A percentile compares a stretch with the other conserved stretches of the same genome.
phyloP scores from a whole-genome alignment of 176 grass and related monocot species.

The Poa pratensis region DNA sequence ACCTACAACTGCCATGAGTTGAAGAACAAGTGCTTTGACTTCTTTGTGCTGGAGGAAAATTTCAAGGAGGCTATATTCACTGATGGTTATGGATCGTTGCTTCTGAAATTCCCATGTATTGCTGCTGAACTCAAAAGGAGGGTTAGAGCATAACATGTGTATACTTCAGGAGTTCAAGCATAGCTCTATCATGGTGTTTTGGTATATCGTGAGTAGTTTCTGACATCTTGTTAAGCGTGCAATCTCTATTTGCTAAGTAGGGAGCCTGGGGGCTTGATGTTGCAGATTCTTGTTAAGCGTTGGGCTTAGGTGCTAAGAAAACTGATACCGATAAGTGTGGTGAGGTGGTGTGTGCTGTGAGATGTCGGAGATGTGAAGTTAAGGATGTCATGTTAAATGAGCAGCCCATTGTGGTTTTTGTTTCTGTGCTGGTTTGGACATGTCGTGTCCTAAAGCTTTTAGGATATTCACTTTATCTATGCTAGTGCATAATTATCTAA shows the following conservation, averaged over 20 bases:
- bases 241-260: not conserved
- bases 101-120: not conserved
- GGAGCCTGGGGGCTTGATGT: not conserved
- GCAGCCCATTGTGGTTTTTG: not conserved
- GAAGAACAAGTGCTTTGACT: constrained; percentile 55
- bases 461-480: too few species aligned
- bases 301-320: not conserved
- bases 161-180: not conserved
- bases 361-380: not conserved
- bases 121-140: not conserved
- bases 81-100: not conserved
- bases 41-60: constrained; percentile 42
- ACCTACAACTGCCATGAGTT: constrained; percentile 49
- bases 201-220: not conserved
- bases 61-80: constrained; percentile 47
- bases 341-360: not conserved
- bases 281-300: not conserved
- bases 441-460: not conserved
- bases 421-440: not conserved
- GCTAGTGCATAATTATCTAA: too few species aligned
- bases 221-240: not conserved
- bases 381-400: not conserved
- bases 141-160: not conserved
- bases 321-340: not conserved
- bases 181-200: not conserved